A percentile compares a stretch with the other conserved stretches of the same genome.
These are phyloP conservation scores for Suillus fuscotomentosus DNA, from an alignment of 768 basidiomycete species.

Conservation along the genomic window DNA sequence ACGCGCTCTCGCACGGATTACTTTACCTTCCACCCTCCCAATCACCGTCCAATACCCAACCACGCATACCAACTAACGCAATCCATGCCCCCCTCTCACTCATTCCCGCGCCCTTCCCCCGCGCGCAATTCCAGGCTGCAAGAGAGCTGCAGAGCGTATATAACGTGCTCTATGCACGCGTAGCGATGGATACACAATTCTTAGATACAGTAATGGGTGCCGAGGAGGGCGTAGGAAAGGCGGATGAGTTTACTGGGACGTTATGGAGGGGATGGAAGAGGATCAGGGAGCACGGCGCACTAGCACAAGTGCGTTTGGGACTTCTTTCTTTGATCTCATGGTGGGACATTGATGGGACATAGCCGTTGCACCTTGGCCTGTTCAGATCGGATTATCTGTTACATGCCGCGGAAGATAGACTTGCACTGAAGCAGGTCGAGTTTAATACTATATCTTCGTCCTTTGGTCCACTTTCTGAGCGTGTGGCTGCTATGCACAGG, in stretches of 20 bases:
- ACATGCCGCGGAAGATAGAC: slow-evolving; percentile 45
- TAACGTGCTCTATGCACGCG: slow-evolving; percentile 81
- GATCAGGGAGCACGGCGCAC: slow-evolving; percentile 60
- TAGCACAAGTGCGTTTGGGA: slow-evolving; percentile 43
- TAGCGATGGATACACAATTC: slow-evolving; percentile 78
- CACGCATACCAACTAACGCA: slow-evolving; percentile 61
- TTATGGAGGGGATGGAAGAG: slow-evolving; percentile 87
- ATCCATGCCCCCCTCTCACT: slow-evolving; percentile 91
- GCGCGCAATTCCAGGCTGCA: slow-evolving; percentile 64
- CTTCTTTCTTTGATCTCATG: neutral
- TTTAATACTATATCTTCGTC: slow-evolving; percentile 97
- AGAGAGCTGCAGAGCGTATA: slow-evolving; percentile 70
- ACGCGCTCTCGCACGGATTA: slow-evolving; percentile 82
- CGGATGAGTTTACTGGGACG: slow-evolving; percentile 83
- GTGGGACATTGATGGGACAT: slow-evolving; percentile 7
- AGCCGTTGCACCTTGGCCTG: slow-evolving; percentile 86
- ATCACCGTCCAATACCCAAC: slow-evolving; percentile 26
- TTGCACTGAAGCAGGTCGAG: slow-evolving; percentile 87
- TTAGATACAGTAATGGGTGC: slow-evolving; percentile 85
- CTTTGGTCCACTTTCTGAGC: slow-evolving; percentile 78
- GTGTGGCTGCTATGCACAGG: slow-evolving; percentile 73
- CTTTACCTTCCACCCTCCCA: slow-evolving; percentile 68
- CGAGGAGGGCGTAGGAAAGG: slow-evolving; percentile 69
- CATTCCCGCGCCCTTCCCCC: slow-evolving; percentile 85
- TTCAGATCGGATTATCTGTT: slow-evolving; percentile 95